phyloP scores from a whole-genome alignment of 495 filamentous ascomycete genomes.

The Extremus antarcticus region DNA sequence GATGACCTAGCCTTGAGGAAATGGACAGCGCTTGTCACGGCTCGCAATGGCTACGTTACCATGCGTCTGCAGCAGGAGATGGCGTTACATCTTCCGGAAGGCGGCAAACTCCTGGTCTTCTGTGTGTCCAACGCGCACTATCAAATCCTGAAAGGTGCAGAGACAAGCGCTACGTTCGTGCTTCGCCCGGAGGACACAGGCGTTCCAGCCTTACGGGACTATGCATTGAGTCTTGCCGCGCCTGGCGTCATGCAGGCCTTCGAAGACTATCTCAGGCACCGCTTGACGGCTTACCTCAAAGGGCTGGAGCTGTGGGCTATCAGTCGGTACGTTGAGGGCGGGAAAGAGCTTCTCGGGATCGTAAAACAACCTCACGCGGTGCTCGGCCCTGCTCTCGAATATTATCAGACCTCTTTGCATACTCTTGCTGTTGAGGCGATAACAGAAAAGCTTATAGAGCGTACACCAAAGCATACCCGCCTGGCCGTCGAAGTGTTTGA shows the following conservation, averaged over 20 bases:
- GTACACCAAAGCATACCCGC: background rate
- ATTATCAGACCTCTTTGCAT: background rate
- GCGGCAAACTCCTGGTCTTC: background rate
- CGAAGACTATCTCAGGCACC: slow-evolving; percentile 3
- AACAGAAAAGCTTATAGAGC: background rate
- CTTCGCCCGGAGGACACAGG: background rate
- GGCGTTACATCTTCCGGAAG: background rate
- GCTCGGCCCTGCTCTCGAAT: background rate
- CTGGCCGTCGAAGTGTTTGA: background rate
- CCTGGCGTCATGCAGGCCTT: background rate
- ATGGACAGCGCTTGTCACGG: background rate
- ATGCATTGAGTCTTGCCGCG: slow-evolving; percentile 5
- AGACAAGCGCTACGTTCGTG: background rate
- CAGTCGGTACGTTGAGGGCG: background rate
- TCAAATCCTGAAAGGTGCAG: background rate
- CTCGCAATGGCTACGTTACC: slow-evolving; percentile 8
- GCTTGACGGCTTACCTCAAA: slow-evolving; percentile 7
- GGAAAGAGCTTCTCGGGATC: background rate
- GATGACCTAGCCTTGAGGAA: background rate
- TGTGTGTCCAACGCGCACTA: slow-evolving; percentile 15
- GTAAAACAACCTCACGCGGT: background rate
- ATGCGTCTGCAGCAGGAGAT: background rate
- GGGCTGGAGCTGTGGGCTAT: slow-evolving; percentile 7
- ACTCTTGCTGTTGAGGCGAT: background rate
- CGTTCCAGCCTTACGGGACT: slow-evolving; percentile 7